A percentile compares a stretch with the other conserved stretches of the same genome.
Evolutionary conservation across 2,329 filamentous ascomycete genomes (phyloP).

Genomic region (Penicillium sp.): DNA sequence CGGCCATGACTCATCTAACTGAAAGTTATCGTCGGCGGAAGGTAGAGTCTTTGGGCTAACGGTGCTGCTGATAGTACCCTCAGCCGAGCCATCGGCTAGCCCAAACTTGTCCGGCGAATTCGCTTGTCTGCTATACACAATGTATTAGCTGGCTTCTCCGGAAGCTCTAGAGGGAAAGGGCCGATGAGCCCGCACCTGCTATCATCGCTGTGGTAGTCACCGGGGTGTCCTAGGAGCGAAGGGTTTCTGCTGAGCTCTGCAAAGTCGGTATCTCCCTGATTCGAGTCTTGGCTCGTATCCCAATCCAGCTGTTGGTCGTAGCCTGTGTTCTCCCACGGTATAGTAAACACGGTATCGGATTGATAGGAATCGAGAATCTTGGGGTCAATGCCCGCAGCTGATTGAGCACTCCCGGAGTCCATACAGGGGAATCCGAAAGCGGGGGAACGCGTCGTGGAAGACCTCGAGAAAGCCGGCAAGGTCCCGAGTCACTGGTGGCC

Average conservation of each 20-base stretch:
- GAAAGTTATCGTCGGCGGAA: conserved; percentile 44
- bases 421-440: conserved; percentile 35
- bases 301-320: conserved; percentile 45
- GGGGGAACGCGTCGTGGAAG: conserved; percentile 15
- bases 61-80: conserved; percentile 40
- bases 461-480: conserved; percentile 23
- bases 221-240: conserved; percentile 31
- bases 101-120: conserved; percentile 39
- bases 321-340: conserved; percentile 42
- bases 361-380: conserved; percentile 48
- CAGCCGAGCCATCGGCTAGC: conserved; percentile 34
- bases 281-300: conserved; percentile 47
- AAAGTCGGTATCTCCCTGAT: conserved; percentile 42
- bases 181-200: conserved; percentile 32
- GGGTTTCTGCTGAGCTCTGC: conserved; percentile 36
- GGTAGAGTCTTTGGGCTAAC: conserved; percentile 44
- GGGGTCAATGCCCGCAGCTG: conserved; percentile 48
- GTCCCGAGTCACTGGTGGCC: conserved; percentile 11
- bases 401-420: conserved; percentile 43
- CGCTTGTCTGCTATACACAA: conserved; percentile 36
- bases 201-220: conserved; percentile 31
- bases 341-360: conserved; percentile 40
- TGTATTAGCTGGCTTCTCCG: conserved; percentile 18
- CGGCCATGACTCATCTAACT: conserved; percentile 44
- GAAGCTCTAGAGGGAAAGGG: conserved; percentile 3